Conservation (phyloP, 2,329 filamentous ascomycete genomes). For the Arthrobotrys conoides region DNA sequence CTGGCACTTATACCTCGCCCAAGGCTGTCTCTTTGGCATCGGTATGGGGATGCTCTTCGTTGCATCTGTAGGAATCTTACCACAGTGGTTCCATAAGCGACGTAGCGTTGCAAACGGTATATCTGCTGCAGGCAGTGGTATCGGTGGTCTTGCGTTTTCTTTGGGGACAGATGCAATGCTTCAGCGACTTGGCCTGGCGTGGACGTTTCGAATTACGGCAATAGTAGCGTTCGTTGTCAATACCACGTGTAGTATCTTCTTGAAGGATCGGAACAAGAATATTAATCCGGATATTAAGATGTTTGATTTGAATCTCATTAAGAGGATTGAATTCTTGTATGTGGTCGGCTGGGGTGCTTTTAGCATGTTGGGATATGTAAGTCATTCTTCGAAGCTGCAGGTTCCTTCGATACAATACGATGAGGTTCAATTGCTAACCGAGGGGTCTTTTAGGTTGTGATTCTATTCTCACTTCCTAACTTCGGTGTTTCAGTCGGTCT, state of each 20-base stretch:
- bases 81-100: conserved; percentile 80
- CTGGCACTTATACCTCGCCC: conserved; percentile 82
- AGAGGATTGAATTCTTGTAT: conserved; percentile 75
- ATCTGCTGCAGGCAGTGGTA: conserved; percentile 77
- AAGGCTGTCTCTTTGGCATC: conserved; percentile 82
- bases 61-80: conserved; percentile 76
- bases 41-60: conserved; percentile 85
- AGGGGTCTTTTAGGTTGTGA: conserved; percentile 29
- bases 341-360: conserved; percentile 79
- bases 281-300: conserved; percentile 77
- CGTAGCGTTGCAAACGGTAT: conserved; percentile 80
- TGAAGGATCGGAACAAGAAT: conserved; percentile 80
- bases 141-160: conserved; percentile 81
- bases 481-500: conserved; percentile 80
- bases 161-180: conserved; percentile 79
- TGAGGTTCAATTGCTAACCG: conserved; percentile 66
- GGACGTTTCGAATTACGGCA: conserved; percentile 77
- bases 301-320: conserved; percentile 77
- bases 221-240: conserved; percentile 77
- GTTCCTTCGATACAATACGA: conserved; percentile 66
- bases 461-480: conserved; percentile 70
- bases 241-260: conserved; percentile 74
- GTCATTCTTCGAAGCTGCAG: conserved; percentile 63
- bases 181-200: conserved; percentile 74
- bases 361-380: conserved; percentile 80